Percentiles rank a stretch among this genome's conserved stretches.
phyloP scores from a whole-genome alignment of 2,329 filamentous ascomycete species.

The Arthrinium puccinioides region DNA sequence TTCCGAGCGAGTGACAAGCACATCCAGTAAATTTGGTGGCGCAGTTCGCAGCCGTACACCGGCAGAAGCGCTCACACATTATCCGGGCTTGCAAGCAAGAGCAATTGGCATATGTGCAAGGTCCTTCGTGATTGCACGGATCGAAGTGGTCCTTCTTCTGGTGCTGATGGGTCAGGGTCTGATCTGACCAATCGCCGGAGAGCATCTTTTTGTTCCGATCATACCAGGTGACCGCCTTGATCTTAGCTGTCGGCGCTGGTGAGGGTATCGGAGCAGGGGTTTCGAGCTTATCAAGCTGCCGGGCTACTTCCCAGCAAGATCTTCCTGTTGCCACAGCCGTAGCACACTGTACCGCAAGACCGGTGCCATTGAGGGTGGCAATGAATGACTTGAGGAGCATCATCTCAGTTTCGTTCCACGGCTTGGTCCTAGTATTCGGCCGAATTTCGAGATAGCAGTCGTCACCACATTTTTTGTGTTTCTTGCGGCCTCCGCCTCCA shows the following conservation, averaged over 20 bases:
- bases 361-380: slow-evolving; percentile 34
- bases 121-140: slow-evolving; percentile 63
- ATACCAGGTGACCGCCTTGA: slow-evolving; percentile 45
- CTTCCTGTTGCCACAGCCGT: slow-evolving; percentile 42
- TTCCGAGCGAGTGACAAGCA: slow-evolving; percentile 54
- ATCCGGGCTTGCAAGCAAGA: slow-evolving; percentile 54
- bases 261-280: slow-evolving; percentile 21
- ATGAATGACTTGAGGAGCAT: slow-evolving; percentile 40
- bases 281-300: slow-evolving; percentile 32
- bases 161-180: slow-evolving; percentile 47
- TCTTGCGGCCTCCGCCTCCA: slow-evolving; percentile 21
- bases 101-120: slow-evolving; percentile 51
- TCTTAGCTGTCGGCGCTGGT: slow-evolving; percentile 21
- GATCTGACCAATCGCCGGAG: slow-evolving; percentile 46
- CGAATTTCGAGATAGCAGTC: slow-evolving; percentile 35
- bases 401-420: slow-evolving; percentile 43
- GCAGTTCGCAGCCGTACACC: slow-evolving; percentile 51
- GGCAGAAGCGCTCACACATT: slow-evolving; percentile 67
- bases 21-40: slow-evolving; percentile 61
- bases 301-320: slow-evolving; percentile 44
- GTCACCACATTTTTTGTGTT: slow-evolving; percentile 21
- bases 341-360: slow-evolving; percentile 38
- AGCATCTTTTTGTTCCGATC: slow-evolving; percentile 49
- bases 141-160: slow-evolving; percentile 50
- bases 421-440: slow-evolving; percentile 21